Evolutionary conservation across 805 yeast species (phyloP), one percentile per base, ranked within the genome.

Genomic region (Lipomyces yamanashiensis): DNA sequence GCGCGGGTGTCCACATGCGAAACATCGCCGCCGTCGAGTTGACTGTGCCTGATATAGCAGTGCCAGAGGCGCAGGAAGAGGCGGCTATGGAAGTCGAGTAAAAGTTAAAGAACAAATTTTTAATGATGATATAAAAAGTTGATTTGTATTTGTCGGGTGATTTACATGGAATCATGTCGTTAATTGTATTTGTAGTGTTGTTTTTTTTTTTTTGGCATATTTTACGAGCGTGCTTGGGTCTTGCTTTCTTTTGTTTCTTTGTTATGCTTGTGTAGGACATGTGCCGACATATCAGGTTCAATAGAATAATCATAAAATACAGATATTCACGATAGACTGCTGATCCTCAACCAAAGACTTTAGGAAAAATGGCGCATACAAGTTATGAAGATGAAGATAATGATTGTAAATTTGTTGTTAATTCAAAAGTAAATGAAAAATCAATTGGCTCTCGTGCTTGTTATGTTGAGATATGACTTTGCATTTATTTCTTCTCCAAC

Each of bases 401-500:
- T n/a, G n/a, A n/a, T n/a, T n/a, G n/a, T n/a, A n/a, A n/a, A n/a
- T n/a, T n/a, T n/a, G n/a, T 49, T 49, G 17, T 19, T 15, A 21
- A n/a, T 39, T 39, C 41, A 39, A 43, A 13, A 17, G 2, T 39
- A 34, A 23, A 44, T 17, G 15, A 28, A 43, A 21, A 23, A 21
- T 13, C 21, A 17, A 7, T 12, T 15, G 37, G 2, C 17, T 13
- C 47, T 15, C 5, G 47, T 28, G 17, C 53, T 33, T 52, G 55
- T 36, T 54, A 39, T 33, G 48, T 19, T 44, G 23, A 50, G 9
- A 36, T 51, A 39, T 39, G 44, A 17, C 19, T 17, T 9, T 28
- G 41, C 34, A 47, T 48, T 64, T 64, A 64, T 50, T 64, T 64
- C 66, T 62, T 64, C 59, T 64, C 68, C 37, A 64, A 49, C 39